A percentile compares a stretch with the other conserved stretches of the same genome.
Evolutionary conservation across 164 flowering plant species (phyloP).

Genomic region (Taxillus chinensis): DNA sequence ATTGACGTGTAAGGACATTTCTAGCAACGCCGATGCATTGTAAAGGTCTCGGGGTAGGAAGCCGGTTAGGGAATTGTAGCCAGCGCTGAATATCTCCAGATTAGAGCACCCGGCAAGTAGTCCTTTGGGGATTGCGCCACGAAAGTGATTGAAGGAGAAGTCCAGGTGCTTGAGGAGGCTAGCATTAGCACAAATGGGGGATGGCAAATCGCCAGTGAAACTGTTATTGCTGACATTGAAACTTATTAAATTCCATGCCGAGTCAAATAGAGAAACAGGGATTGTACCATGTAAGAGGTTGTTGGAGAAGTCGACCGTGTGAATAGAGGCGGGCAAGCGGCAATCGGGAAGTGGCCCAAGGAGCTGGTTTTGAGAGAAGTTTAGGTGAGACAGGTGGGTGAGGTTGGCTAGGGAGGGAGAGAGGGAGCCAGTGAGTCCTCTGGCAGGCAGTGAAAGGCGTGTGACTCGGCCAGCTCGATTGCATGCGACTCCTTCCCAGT

Average conservation of each 20-base stretch:
- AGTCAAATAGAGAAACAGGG: conserved; percentile 16
- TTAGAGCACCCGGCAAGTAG: conserved; percentile 27
- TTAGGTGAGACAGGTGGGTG: conserved; percentile 31
- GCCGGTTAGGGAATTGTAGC: conserved; percentile 39
- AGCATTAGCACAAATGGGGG: conserved; percentile 20
- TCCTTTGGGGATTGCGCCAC: conserved; percentile 27
- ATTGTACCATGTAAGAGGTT: conserved; percentile 34
- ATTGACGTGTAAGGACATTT: too few species aligned
- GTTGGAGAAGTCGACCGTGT: conserved; percentile 34
- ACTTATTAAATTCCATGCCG: conserved; percentile 17
- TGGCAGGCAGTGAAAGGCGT: conserved; percentile 26
- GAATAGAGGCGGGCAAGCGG: conserved; percentile 5
- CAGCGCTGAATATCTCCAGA: conserved; percentile 35
- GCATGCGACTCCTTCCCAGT: conserved; percentile 49
- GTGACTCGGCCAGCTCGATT: conserved; percentile 25
- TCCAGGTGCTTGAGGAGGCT: conserved; percentile 18
- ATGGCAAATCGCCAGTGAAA: conserved; percentile 37
- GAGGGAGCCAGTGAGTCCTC: conserved; percentile 31
- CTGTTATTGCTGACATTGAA: conserved; percentile 47
- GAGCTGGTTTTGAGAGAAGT: conserved; percentile 38
- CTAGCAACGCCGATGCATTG: neutral
- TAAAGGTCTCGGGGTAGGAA: conserved; percentile 33
- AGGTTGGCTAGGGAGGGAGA: conserved; percentile 31
- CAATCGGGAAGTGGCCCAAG: conserved; percentile 27
- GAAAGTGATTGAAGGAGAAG: conserved; percentile 40